Evolutionary conservation across 352 stramenopile genomes (phyloP).

Genomic region (Globisporangium polare): DNA sequence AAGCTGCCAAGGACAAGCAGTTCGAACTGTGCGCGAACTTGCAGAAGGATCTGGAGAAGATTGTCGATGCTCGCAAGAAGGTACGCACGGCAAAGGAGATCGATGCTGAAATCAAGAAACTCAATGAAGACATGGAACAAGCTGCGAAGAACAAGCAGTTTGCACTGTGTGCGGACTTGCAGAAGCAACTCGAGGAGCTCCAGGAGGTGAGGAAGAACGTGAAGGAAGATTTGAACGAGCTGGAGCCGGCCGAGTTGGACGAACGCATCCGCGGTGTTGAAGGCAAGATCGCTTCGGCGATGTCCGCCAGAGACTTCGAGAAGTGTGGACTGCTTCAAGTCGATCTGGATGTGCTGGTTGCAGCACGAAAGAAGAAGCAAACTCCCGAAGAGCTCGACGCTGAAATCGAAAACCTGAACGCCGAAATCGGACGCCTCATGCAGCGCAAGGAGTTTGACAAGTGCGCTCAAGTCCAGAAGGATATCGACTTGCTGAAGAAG

Average conservation of each 20-base stretch:
- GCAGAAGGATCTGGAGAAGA: conserved; percentile 79
- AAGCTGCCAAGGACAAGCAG: conserved; percentile 78
- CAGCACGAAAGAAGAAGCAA: conserved; percentile 82
- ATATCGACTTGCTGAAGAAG: conserved; percentile 80
- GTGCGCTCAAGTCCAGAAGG: conserved; percentile 77
- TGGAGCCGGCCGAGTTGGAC: conserved; percentile 79
- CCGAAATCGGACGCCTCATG: conserved; percentile 63
- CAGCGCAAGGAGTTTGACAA: conserved; percentile 85
- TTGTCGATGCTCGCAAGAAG: conserved; percentile 78
- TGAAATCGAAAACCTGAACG: conserved; percentile 72
- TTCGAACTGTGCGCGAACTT: conserved; percentile 83
- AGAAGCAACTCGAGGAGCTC: conserved; percentile 77
- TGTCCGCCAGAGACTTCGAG: conserved; percentile 77
- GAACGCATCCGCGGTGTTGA: conserved; percentile 74
- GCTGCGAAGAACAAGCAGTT: conserved; percentile 79
- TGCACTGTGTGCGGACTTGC: conserved; percentile 69
- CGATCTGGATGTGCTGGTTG: conserved; percentile 63
- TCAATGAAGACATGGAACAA: conserved; percentile 77
- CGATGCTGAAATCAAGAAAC: conserved; percentile 67
- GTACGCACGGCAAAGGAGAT: conserved; percentile 87
- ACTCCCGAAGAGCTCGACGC: conserved; percentile 79
- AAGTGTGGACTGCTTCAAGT: conserved; percentile 69
- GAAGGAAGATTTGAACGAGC: conserved; percentile 84
- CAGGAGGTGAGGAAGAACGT: conserved; percentile 70
- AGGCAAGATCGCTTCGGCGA: conserved; percentile 60